Evolutionary conservation across 2,329 filamentous ascomycete species (phyloP), one percentile per base, ranked within the genome.

Genomic region (Ilyonectria robusta): DNA sequence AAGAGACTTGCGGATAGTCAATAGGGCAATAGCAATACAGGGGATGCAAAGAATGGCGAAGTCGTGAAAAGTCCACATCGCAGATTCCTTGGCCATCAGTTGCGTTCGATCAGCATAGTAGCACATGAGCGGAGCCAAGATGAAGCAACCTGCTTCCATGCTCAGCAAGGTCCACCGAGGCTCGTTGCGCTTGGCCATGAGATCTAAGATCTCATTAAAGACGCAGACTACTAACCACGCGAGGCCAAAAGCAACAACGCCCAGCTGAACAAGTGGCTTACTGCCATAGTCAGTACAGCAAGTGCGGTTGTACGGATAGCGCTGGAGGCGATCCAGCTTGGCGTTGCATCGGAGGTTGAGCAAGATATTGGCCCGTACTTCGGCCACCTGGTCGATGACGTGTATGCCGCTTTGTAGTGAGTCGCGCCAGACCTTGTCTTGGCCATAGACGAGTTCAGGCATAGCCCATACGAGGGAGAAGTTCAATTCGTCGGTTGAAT

Each of bases 311-410:
- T 84, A 85, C 0, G 84, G 83, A 62, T 83, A 83, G 23, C 78
- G 78, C 19, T 71, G 69, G n/a, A 72, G 59, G 2, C 62, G 76
- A 71, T 67, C 76, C 64, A 67, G 79, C 72, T 70, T 82, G 70
- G 76, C 83, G 75, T 70, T 90, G 76, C 88, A 90, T 54, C 86
- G 84, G n/a, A 84, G 76, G 70, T 87, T 88, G 33, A 90, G 80
- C 0, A 89, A 71, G 19, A 89, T 76, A 77, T 68, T 81, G 42
- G 73, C 82, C 72, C 72, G 79, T 70, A 65, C 77, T 64, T 77
- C 75, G 15, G 76, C 68, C 17, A 78, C 72, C 0, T 54, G 37
- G 17, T 77, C 73, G 11, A 70, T 75, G 13, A 78, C 78, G 47
- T 82, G 78, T 35, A 80, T 70, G 17, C 75, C 60, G 0, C 71